Evolutionary conservation across 257 asterid species (phyloP).

Genomic region (Scutellaria minor): DNA sequence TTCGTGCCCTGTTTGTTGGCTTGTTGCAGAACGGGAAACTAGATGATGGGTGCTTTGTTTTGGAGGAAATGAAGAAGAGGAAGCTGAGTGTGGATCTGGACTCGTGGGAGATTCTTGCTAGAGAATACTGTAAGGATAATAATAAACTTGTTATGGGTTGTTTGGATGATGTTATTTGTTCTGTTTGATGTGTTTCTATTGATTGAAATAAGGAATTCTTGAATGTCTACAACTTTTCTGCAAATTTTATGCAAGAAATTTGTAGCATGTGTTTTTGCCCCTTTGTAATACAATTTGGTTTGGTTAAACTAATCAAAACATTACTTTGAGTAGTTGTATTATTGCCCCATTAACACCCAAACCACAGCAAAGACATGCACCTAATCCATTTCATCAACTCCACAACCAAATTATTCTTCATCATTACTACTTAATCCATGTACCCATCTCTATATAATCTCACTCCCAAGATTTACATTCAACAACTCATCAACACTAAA

Average conservation of each 20-base stretch:
- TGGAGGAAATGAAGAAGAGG: constrained; percentile 78
- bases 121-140: constrained; percentile 46
- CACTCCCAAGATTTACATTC: constrained; percentile 8
- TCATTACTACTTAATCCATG: constrained; percentile 20
- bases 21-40: constrained; percentile 53
- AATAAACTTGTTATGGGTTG: constrained; percentile 23
- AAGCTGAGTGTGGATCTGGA: constrained; percentile 48
- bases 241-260: not conserved
- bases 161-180: constrained; percentile 44
- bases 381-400: constrained; percentile 80
- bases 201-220: not conserved
- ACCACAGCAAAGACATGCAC: constrained; percentile 41
- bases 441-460: constrained; percentile 33
- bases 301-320: not conserved
- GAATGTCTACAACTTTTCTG: not conserved
- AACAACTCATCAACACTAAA: constrained; percentile 14
- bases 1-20: constrained; percentile 53
- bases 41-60: constrained; percentile 61
- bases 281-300: not conserved
- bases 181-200: constrained; percentile 13
- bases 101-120: constrained; percentile 67
- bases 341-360: constrained; percentile 38
- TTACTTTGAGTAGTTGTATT: constrained; percentile 14
- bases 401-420: constrained; percentile 26
- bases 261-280: no score